phyloP scores from a whole-genome alignment of 768 basidiomycete genomes.

The Lactarius hatsudake region DNA sequence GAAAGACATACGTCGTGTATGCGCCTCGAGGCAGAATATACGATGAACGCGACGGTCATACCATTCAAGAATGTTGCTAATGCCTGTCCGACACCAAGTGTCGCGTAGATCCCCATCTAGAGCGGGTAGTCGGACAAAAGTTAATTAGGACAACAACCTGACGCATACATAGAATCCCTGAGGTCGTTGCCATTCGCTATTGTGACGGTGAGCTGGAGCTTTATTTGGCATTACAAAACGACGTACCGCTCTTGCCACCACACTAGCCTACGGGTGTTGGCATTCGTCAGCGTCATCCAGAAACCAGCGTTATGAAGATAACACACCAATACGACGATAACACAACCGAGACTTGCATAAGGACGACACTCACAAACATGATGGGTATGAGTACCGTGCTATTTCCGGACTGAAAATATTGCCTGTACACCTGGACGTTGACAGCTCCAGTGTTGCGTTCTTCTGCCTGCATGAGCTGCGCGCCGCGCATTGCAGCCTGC shows the following conservation, averaged over 20 bases:
- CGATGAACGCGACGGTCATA: conserved; percentile 57
- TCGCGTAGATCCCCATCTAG: conserved; percentile 82
- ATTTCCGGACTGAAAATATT: conserved; percentile 68
- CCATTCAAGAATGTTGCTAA: conserved; percentile 68
- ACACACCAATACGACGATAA: conserved; percentile 73
- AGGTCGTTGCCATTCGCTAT: conserved; percentile 53
- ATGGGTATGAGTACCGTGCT: conserved; percentile 67
- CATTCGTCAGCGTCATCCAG: conserved; percentile 18
- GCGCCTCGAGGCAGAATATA: conserved; percentile 72
- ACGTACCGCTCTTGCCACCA: conserved; percentile 76
- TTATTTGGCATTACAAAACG: neutral
- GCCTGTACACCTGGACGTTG: conserved; percentile 48
- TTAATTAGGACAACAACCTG: neutral
- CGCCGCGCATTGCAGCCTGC: conserved; percentile 41
- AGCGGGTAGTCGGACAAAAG: neutral
- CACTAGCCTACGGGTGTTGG: conserved; percentile 53
- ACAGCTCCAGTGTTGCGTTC: conserved; percentile 80
- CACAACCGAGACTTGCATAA: conserved; percentile 69
- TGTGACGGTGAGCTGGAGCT: conserved; percentile 22
- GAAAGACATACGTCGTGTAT: conserved; percentile 52
- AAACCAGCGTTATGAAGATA: neutral
- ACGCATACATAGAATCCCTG: conserved; percentile 68
- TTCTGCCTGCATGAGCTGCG: conserved; percentile 76
- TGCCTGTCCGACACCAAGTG: conserved; percentile 68
- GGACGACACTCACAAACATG: conserved; percentile 53